phyloP scores from a whole-genome alignment of 2,329 filamentous ascomycete genomes.

The Talaromyces sp. region DNA sequence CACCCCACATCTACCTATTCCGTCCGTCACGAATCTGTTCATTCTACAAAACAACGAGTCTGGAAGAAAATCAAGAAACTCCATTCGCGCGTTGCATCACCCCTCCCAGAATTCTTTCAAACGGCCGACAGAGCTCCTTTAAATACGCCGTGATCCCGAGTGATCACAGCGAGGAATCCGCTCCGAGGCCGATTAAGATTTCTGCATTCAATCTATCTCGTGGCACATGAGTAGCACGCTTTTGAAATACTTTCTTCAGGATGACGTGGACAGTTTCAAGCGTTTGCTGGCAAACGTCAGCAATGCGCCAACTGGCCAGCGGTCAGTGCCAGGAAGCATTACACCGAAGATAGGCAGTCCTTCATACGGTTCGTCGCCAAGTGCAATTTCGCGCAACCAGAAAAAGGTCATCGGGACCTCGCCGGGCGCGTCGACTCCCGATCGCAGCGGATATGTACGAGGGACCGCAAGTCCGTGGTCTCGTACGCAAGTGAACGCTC shows the following conservation, averaged over 20 bases:
- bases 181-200: constrained; percentile 52
- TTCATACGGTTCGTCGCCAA: constrained; percentile 30
- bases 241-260: constrained; percentile 95
- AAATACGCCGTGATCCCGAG: constrained; percentile 83
- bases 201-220: constrained; percentile 29
- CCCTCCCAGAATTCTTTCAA: constrained; percentile 15
- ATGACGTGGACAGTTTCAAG: constrained; percentile 94
- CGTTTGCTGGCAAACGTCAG: constrained; percentile 74
- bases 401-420: constrained; percentile 46
- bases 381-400: constrained; percentile 46
- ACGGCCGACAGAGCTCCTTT: constrained; percentile 58
- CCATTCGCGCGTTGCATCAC: neutral
- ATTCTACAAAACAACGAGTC: neutral
- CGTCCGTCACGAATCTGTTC: neutral
- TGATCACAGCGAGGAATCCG: constrained; percentile 86
- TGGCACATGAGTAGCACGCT: constrained; percentile 90
- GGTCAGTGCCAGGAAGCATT: constrained; percentile 26
- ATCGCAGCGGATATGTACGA: constrained; percentile 24
- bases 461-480: constrained; percentile 41
- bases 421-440: constrained; percentile 44
- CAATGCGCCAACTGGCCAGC: constrained; percentile 43
- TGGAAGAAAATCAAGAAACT: neutral
- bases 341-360: constrained; percentile 30
- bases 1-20: constrained; percentile 16
- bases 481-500: constrained; percentile 74